Conservation (phyloP, 1,284 basidiomycete genomes). For the Naganishia cerealis region DNA sequence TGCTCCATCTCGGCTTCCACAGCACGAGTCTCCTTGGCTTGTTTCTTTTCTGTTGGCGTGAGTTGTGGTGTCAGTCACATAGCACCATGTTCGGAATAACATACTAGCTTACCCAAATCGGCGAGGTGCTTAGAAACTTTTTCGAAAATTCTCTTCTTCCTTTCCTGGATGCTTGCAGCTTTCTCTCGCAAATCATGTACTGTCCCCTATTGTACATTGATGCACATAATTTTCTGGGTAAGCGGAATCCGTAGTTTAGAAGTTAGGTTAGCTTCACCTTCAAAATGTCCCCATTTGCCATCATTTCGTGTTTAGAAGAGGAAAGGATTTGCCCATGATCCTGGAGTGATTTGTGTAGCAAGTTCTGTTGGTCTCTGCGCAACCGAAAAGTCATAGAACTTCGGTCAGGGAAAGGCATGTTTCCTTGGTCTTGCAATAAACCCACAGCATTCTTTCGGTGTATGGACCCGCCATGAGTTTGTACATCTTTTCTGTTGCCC, state of each 20-base stretch:
- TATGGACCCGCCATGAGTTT: constrained; percentile 9
- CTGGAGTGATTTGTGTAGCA: constrained; percentile 12
- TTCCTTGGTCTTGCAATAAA: background rate
- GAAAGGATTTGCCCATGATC: background rate
- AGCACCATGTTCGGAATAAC: background rate
- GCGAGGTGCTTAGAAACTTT: constrained; percentile 3
- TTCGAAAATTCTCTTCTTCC: constrained; percentile 12
- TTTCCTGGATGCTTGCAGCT: background rate
- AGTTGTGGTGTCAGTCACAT: background rate
- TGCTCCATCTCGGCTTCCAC: constrained; percentile 7
- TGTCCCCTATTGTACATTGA: background rate
- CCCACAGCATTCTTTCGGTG: constrained; percentile 20
- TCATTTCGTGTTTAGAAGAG: background rate
- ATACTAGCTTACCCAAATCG: background rate
- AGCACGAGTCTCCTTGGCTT: constrained; percentile 2
- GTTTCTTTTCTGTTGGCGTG: constrained; percentile 1
- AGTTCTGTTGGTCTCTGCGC: constrained; percentile 9
- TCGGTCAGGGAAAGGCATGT: background rate
- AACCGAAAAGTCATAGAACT: background rate
- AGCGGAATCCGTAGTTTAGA: background rate
- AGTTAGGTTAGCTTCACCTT: background rate
- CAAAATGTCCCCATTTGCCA: background rate
- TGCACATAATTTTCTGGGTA: background rate
- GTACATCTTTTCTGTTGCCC: constrained; percentile 14
- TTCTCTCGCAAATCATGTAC: constrained; percentile 1